phyloP scores from a whole-genome alignment of 345 rosid genomes.

The Mangifera indica region DNA sequence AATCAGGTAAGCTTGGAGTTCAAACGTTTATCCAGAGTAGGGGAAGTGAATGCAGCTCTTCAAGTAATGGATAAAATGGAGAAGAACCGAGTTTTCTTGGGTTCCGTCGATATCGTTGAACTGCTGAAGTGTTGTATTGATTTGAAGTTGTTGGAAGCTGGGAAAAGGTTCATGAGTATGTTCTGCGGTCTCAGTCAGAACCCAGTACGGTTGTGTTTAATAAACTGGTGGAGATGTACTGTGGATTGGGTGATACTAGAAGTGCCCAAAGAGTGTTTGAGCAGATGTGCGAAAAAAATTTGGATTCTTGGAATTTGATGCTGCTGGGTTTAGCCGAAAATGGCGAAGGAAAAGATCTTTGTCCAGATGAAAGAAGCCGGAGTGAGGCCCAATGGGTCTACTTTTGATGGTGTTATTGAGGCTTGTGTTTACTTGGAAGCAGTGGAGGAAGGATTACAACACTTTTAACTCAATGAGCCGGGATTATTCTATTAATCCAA shows the following conservation, averaged over 20 bases:
- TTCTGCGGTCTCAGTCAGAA: neutral
- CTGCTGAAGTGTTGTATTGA: slow-evolving; percentile 15
- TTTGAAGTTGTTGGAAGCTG: slow-evolving; percentile 15
- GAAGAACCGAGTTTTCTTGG: neutral
- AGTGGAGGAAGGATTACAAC: slow-evolving; percentile 19
- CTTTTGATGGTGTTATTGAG: slow-evolving; percentile 7
- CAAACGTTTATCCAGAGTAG: slow-evolving; percentile 3
- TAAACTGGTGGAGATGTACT: slow-evolving; percentile 17
- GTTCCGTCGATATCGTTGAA: neutral
- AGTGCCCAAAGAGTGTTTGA: slow-evolving; percentile 5
- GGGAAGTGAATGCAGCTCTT: slow-evolving; percentile 6
- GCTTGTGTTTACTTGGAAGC: slow-evolving; percentile 13
- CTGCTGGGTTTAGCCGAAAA: slow-evolving; percentile 14
- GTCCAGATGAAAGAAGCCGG: slow-evolving; percentile 7
- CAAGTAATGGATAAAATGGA: slow-evolving; percentile 8
- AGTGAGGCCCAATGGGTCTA: slow-evolving; percentile 14
- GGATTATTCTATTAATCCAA: slow-evolving; percentile 3
- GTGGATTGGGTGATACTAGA: slow-evolving; percentile 9
- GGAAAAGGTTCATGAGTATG: slow-evolving; percentile 13
- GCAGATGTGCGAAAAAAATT: neutral
- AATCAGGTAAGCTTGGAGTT: slow-evolving; percentile 1
- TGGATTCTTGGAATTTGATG: slow-evolving; percentile 16
- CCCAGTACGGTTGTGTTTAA: slow-evolving; percentile 9
- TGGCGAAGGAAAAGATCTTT: slow-evolving; percentile 9
- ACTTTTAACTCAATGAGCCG: slow-evolving; percentile 9